Base-by-base conservation (phyloP, 163 green algal species). In the Trebouxiophyceae sp. region DNA sequence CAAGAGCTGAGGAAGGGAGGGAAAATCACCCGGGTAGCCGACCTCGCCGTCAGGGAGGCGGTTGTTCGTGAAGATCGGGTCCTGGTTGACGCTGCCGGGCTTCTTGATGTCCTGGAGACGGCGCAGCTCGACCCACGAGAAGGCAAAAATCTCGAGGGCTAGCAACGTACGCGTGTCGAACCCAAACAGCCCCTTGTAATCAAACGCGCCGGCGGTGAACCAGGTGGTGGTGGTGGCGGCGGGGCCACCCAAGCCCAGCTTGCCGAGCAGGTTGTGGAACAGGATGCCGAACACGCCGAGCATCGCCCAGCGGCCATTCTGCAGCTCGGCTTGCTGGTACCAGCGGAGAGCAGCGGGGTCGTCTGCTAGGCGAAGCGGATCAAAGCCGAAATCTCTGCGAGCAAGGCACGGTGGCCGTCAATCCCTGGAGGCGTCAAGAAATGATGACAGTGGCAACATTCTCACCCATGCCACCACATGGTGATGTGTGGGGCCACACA, bases 31-130 rank as follows among this genome's bases (percentile, higher is more conserved):
- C 29, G 54, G 54, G 72, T 83, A 83, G 34, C 84, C 78, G 30
- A 75, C 75, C 33, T 83, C 76, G 33, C 74, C 44, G 75, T 72
- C 71, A 33, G 79, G 77, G 28, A 88, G 66, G 61, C 82, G 88
- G 82, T 93, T 90, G 71, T 77, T 79, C 44, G 69, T 63, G 84
- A 95, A 95, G 77, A 95, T 82, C 69, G 89, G 89, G 80, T 96
- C 89, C 66, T 84, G 68, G 78, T 90, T 90, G 16, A 78, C 83
- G 7, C 65, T 84, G 69, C 84, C 86, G 39, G 39, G 39, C 39
- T 50, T 50, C 39, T 50, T 50, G 12, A 50, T 50, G 39, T 50
- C 39, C 16, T 50, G 39, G 39, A n/a, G 16, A 8, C 39, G 39
- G 12, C 39, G 8, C 39, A 50, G 39, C 39, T 50, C 39, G 12